A percentile compares a stretch with the other conserved stretches of the same genome.
Evolutionary conservation across 2,329 filamentous ascomycete genomes (phyloP).

Genomic region (Microdochium bolleyi): DNA sequence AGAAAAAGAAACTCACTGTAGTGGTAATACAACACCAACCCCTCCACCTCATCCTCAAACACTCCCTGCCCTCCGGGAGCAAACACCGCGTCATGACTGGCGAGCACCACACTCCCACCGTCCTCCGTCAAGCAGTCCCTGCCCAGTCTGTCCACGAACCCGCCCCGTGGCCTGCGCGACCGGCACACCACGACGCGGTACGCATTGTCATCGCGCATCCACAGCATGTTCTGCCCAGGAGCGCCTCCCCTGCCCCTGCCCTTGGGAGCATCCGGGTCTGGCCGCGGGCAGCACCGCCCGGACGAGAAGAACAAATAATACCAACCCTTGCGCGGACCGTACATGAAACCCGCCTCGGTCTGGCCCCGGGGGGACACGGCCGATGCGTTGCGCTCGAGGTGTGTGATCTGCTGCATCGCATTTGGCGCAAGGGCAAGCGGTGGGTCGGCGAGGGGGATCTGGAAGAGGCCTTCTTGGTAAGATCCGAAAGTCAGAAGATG

Average conservation of each 20-base stretch:
- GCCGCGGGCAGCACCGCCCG: slow-evolving; percentile 9
- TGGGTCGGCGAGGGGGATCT: slow-evolving; percentile 9
- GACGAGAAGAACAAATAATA: slow-evolving; percentile 14
- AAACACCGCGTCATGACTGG: slow-evolving; percentile 9
- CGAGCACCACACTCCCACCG: slow-evolving; percentile 10
- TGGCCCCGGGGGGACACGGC: slow-evolving; percentile 13
- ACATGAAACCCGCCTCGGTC: slow-evolving; percentile 9
- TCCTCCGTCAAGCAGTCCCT: slow-evolving; percentile 7
- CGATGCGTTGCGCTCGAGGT: slow-evolving; percentile 6
- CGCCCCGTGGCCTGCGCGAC: slow-evolving; percentile 7
- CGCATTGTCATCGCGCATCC: slow-evolving; percentile 10
- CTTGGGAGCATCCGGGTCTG: background rate
- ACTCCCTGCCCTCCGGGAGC: slow-evolving; percentile 12
- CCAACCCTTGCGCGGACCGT: slow-evolving; percentile 20
- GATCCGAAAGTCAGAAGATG: slow-evolving; percentile 13
- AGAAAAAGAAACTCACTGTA: slow-evolving; percentile 8
- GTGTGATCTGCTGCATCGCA: background rate
- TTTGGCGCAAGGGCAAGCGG: slow-evolving; percentile 8
- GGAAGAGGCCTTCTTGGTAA: slow-evolving; percentile 14
- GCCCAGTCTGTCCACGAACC: slow-evolving; percentile 9
- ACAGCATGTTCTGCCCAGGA: slow-evolving; percentile 1
- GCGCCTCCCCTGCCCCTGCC: too few species aligned
- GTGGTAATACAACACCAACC: slow-evolving; percentile 26
- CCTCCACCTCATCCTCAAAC: slow-evolving; percentile 32
- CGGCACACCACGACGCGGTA: slow-evolving; percentile 15